Evolutionary conservation across 495 filamentous ascomycete species (phyloP).

Genomic region (Glarea lozoyensis): DNA sequence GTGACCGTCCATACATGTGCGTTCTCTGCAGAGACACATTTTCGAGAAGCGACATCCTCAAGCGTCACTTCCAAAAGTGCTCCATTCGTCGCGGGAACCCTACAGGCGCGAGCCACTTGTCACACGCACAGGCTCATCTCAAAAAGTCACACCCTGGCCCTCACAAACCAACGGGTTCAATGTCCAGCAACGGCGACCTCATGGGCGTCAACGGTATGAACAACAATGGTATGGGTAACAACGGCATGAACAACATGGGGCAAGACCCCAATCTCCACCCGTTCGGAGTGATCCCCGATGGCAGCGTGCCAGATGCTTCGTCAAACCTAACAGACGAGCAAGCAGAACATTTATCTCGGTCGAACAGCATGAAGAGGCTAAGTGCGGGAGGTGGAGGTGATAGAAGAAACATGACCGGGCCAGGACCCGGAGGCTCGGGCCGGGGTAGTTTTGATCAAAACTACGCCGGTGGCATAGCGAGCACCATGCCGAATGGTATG

Average conservation of each 20-base stretch:
- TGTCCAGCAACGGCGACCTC: conserved; percentile 34
- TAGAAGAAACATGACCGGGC: conserved; percentile 42
- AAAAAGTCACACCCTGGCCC: conserved; percentile 60
- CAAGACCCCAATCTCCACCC: conserved; percentile 27
- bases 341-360: conserved; percentile 44
- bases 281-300: conserved; percentile 18
- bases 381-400: conserved; percentile 40
- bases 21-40: conserved; percentile 97
- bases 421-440: conserved; percentile 29
- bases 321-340: conserved; percentile 20
- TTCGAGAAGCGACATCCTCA: conserved; percentile 94
- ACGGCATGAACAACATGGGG: conserved; percentile 31
- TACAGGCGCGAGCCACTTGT: conserved; percentile 82
- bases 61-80: conserved; percentile 98
- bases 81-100: conserved; percentile 91
- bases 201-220: conserved; percentile 43
- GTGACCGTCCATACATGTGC: conserved; percentile 94
- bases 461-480: conserved; percentile 42
- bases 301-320: conserved; percentile 12
- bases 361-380: conserved; percentile 48
- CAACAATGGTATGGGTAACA: conserved; percentile 41
- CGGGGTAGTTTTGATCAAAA: conserved; percentile 35
- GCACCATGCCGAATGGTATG: conserved; percentile 44
- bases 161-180: conserved; percentile 37
- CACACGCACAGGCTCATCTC: conserved; percentile 79